Conservation (phyloP, 108 stramenopile genomes). For the Nitzschia inconspicua region DNA sequence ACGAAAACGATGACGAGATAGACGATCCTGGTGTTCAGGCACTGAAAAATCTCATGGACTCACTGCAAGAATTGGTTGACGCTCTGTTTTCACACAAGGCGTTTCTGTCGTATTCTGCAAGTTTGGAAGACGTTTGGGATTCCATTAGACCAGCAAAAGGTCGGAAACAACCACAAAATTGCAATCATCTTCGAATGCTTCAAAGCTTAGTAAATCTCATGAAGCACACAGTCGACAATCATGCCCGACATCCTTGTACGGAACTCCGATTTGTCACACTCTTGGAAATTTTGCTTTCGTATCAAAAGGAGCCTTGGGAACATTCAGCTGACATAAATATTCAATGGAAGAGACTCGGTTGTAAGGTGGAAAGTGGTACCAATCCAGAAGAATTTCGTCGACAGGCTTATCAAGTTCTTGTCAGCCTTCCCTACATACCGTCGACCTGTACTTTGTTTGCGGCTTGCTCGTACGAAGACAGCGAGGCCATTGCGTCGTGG, state of each 20-base stretch:
- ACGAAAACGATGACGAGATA: neutral
- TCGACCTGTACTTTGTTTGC: constrained; percentile 17
- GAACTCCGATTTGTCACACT: constrained; percentile 39
- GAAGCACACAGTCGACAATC: constrained; percentile 26
- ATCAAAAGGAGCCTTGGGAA: constrained; percentile 7
- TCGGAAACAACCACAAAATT: no score
- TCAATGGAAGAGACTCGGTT: constrained; percentile 21
- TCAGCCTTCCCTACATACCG: constrained; percentile 30
- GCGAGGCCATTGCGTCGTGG: neutral
- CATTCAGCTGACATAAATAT: constrained; percentile 12
- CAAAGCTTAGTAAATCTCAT: constrained; percentile 26
- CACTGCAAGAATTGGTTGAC: constrained; percentile 4
- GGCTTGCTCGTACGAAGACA: constrained; percentile 21
- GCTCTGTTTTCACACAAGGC: constrained; percentile 5
- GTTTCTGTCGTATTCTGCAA: constrained; percentile 1
- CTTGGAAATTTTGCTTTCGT: constrained; percentile 32
- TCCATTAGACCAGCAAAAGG: neutral
- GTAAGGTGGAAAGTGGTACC: constrained; percentile 8
- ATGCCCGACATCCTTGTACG: constrained; percentile 11
- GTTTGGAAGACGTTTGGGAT: neutral
- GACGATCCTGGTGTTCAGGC: neutral
- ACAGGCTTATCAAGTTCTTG: constrained; percentile 32
- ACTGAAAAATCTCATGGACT: neutral
- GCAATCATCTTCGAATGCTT: no score
- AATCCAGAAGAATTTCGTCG: constrained; percentile 24